These are phyloP conservation scores for Colletotrichum truncatum DNA, from an alignment of 2,329 filamentous ascomycete species.

Conservation along the genomic window DNA sequence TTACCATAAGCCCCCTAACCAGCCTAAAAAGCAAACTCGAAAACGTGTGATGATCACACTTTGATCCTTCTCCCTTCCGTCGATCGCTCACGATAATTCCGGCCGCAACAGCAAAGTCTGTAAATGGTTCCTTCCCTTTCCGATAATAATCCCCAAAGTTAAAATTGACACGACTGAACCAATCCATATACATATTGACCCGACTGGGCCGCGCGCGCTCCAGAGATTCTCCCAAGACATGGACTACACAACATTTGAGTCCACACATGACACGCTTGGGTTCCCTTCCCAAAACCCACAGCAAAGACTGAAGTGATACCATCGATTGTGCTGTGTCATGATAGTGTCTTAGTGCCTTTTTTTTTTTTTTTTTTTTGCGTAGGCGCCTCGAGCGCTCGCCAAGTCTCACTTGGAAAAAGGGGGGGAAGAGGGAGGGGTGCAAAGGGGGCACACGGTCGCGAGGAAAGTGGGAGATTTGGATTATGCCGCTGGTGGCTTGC, in stretches of 20 bases:
- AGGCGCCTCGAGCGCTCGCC: constrained; percentile 23
- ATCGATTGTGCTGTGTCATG: constrained; percentile 3
- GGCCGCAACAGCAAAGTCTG: neutral
- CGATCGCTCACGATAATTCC: neutral
- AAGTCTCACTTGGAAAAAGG: constrained; percentile 3
- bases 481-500: constrained; percentile 13
- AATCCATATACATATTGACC: neutral
- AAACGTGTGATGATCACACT: neutral
- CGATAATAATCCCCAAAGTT: neutral
- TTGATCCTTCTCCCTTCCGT: neutral
- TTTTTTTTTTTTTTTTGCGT: no score
- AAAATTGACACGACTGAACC: neutral
- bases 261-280: neutral
- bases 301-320: neutral
- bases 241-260: neutral
- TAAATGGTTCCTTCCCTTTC: neutral
- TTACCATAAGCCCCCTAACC: neutral
- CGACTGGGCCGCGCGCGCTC: neutral
- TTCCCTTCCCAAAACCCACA: neutral
- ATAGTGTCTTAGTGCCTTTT: constrained; percentile 17
- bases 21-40: neutral
- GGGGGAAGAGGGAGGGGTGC: no score
- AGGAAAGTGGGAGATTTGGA: neutral
- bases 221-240: constrained; percentile 19
- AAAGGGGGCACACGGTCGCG: no score